Conservation (phyloP, 2,329 filamentous ascomycete species). For the Clonostachys rhizophaga region DNA sequence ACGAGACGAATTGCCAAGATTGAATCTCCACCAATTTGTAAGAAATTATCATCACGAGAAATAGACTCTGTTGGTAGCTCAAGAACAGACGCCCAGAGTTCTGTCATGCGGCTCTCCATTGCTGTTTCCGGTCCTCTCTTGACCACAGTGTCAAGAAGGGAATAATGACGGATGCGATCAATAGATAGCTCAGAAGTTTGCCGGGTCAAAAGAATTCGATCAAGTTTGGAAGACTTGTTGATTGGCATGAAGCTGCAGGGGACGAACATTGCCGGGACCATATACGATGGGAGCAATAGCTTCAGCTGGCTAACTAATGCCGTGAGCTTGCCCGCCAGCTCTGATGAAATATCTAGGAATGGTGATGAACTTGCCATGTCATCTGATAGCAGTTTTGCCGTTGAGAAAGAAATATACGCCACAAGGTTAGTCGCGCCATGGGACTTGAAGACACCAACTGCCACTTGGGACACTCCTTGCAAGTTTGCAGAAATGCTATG, state of each 20-base stretch:
- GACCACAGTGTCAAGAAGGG: neutral
- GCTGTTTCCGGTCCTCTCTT: neutral
- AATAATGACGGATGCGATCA: neutral
- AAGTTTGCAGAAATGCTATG: neutral
- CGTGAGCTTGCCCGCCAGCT: slow-evolving; percentile 4
- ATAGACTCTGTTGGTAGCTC: neutral
- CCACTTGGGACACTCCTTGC: neutral
- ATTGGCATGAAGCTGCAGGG: neutral
- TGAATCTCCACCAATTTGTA: slow-evolving; percentile 8
- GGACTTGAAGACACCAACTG: neutral
- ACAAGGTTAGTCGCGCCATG: neutral
- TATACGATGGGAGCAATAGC: slow-evolving; percentile 3
- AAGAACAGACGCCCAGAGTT: slow-evolving; percentile 1
- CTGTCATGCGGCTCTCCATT: slow-evolving; percentile 12
- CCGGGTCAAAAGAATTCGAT: neutral
- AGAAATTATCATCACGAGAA: slow-evolving; percentile 4
- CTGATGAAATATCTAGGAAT: slow-evolving; percentile 3
- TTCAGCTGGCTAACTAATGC: slow-evolving; percentile 7
- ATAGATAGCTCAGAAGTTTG: neutral
- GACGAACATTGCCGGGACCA: slow-evolving; percentile 5
- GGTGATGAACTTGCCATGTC: neutral
- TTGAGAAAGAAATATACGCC: neutral
- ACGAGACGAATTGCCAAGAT: slow-evolving; percentile 12
- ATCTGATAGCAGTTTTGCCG: neutral
- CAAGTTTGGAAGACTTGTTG: slow-evolving; percentile 7